Base-by-base conservation (phyloP, 495 filamentous ascomycete genomes). In the Aspergillus coremiiformis region DNA sequence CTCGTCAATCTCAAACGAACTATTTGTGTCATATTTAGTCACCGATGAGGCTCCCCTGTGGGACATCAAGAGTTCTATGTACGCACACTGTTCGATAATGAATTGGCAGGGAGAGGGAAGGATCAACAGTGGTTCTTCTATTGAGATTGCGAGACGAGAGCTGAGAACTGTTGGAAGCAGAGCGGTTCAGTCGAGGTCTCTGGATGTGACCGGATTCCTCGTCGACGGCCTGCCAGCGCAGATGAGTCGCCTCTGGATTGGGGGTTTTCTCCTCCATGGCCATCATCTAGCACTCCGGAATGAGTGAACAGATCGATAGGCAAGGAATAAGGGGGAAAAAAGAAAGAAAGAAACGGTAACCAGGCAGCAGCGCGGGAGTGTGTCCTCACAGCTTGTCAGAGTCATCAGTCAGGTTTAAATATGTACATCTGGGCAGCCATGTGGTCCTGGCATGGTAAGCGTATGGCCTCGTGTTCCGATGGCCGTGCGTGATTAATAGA, bases 231-330 rank as follows among this genome's bases (percentile, higher is more conserved):
- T 50, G 47, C 47, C 47, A 50, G 22, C 47, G 47, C 19, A 50
- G 35, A 27, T 35, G 47, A 1, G 47, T 30, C 15, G 47, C 37
- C 35, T 50, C 47, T 20, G 33, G 5, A 15, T 50, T 50, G n/a
- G 47, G 20, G 4, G 22, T 15, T 29, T 30, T 57, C 32, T 62
- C 53, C 24, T 49, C 56, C 51, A 60, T 53, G n/a, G 27, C 3
- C 3, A 11, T 9, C 8, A 30, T 30, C 12, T 30, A 30, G 27
- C 27, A 30, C 27, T 3, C 12, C 9, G 12, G 32, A 14, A 14
- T 35, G 27, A 30, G 7, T 9, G 12, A 4, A 30, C 1, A 30
- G 10, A 10, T 35, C 6, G 12, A 35, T 14, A 10, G 11, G 32
- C 8, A n/a, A 35, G 11, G 5, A 14, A 15, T 10, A n/a, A 35